Evolutionary conservation across 805 yeast genomes (phyloP), one percentile per base, ranked within the genome.

Genomic region (Lipomyces chichibuensis): DNA sequence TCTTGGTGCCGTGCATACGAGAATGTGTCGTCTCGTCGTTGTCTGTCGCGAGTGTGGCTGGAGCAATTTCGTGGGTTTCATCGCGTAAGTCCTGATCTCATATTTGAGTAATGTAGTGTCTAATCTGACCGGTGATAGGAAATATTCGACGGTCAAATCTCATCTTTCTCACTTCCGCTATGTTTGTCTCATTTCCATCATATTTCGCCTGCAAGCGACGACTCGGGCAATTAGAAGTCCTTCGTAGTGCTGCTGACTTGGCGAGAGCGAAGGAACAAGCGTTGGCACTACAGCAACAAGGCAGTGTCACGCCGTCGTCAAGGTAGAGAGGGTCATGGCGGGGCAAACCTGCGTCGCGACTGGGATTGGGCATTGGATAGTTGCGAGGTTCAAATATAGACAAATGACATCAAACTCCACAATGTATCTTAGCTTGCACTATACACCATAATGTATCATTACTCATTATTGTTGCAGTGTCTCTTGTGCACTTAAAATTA

Each of bases 401-500:
- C 32, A 29, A 5, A 5, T 29, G 32, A 1, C 7, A 29, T 29
- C 7, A 5, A 29, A 29, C 14, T 37, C 43, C 43, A 37, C 43
- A 37, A 13, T 37, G 43, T 14, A 37, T 13, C 43, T 13, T 37
- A 14, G 13, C 43, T 9, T 4, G 17, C 13, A 37, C 17, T 37
- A 14, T 37, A 37, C 43, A 37, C n/a, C n/a, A n/a, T 9, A 14
- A 25, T 25, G 14, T 52, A 14, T 1, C 13, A 13, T 52, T 52
- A 9, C 55, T 72, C 75, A 23, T 66, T 59, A 32, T 23, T 17
- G 53, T 20, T 9, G 14, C 53, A 17, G 53, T n/a, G 23, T 49
- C 53, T 49, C 13, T 23, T 49, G 53, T n/a, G 53, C 53, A 20
- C 53, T 49, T 49, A 74, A 56, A 2, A 74, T 77, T 35, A 60